Percentiles rank a stretch among this genome's conserved stretches.
Evolutionary conservation across 2,329 filamentous ascomycete species (phyloP).

Genomic region (Cryphonectria carpinicola): DNA sequence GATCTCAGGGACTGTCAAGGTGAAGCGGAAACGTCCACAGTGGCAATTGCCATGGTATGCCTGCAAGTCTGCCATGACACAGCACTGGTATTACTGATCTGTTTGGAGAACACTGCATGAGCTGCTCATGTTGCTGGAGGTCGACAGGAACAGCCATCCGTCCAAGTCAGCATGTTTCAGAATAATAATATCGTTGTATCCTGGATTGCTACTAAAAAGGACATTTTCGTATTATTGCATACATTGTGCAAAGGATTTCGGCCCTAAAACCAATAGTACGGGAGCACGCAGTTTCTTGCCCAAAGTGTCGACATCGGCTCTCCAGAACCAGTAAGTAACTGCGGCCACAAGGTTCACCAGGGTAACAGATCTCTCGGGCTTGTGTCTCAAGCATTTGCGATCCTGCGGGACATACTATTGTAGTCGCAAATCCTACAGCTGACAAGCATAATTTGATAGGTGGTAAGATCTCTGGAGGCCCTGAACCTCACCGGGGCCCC

Average conservation of each 20-base stretch:
- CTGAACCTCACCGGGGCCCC: not conserved
- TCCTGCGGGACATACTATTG: not conserved
- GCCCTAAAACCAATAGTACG: not conserved
- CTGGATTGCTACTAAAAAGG: not conserved
- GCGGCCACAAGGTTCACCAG: no score
- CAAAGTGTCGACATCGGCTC: not conserved
- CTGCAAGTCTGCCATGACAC: not conserved
- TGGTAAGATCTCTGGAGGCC: not conserved
- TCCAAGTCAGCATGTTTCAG: not conserved
- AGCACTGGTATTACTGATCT: not conserved
- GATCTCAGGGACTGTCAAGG: not conserved
- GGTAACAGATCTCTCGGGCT: not conserved
- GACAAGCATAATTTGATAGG: not conserved
- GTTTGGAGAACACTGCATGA: not conserved
- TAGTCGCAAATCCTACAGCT: not conserved
- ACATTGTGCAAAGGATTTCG: not conserved
- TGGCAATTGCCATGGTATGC: slow-evolving; percentile 1
- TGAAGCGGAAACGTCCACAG: not conserved
- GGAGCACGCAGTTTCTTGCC: not conserved
- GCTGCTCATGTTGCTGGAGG: not conserved
- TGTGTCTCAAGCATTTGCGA: not conserved
- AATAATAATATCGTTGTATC: not conserved
- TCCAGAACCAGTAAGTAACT: no score
- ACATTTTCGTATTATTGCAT: not conserved
- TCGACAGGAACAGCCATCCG: not conserved